Evolutionary conservation across 1,284 basidiomycete genomes (phyloP).

Genomic region (Leccinum subatratum): DNA sequence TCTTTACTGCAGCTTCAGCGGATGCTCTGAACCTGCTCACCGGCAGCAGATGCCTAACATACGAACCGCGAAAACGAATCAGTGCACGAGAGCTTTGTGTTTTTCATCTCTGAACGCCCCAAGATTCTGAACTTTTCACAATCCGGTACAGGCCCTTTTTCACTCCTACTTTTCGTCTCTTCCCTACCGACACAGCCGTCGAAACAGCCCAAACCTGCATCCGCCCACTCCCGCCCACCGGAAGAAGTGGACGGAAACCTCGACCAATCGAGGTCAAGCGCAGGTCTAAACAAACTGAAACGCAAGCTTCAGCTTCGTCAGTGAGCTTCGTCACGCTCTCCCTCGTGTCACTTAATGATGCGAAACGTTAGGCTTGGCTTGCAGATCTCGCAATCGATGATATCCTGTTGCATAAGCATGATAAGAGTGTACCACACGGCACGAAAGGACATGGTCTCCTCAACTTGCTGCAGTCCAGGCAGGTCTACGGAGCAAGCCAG

Average conservation of each 20-base stretch:
- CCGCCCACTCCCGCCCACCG: constrained; percentile 47
- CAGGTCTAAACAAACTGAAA: constrained; percentile 43
- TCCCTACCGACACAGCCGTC: constrained; percentile 76
- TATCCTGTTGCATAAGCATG: constrained; percentile 84
- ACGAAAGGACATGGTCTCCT: constrained; percentile 89
- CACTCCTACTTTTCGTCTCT: constrained; percentile 76
- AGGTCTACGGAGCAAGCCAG: constrained; percentile 66
- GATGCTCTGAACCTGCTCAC: constrained; percentile 86
- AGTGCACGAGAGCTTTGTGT: constrained; percentile 66
- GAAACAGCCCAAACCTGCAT: constrained; percentile 73
- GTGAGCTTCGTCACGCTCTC: constrained; percentile 41
- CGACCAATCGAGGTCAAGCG: constrained; percentile 36
- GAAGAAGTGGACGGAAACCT: constrained; percentile 75
- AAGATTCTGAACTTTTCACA: constrained; percentile 5
- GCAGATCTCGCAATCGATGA: constrained; percentile 85
- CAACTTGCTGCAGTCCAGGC: constrained; percentile 79
- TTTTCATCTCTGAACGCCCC: neutral
- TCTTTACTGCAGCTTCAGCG: constrained; percentile 86
- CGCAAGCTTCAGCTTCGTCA: constrained; percentile 59
- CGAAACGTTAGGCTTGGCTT: constrained; percentile 85
- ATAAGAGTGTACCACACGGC: constrained; percentile 88
- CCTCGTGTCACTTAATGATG: constrained; percentile 86
- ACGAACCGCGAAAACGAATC: constrained; percentile 83
- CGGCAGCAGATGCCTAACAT: constrained; percentile 74
- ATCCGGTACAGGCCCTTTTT: constrained; percentile 52